Conservation (phyloP, 371 early-diverging fungal species). For the Circinella umbellata region DNA sequence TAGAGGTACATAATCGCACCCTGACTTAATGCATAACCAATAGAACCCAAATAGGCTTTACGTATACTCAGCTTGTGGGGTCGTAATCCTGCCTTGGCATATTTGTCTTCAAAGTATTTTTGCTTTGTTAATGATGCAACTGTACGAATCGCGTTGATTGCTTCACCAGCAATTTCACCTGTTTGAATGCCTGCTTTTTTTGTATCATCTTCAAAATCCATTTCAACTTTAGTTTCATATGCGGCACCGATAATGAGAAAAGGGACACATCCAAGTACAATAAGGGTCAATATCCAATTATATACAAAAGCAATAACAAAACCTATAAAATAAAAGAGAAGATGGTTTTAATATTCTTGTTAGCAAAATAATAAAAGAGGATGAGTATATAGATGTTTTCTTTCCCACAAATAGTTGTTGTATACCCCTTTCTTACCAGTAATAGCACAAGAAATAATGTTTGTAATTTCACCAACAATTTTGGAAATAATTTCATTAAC, state of each 20-base stretch:
- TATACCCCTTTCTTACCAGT: constrained; percentile 28
- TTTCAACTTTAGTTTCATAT: constrained; percentile 24
- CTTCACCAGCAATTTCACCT: constrained; percentile 65
- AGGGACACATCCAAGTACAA: constrained; percentile 46
- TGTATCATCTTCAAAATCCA: constrained; percentile 49
- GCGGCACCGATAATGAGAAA: constrained; percentile 33
- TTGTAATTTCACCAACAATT: constrained; percentile 59
- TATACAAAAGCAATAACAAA: constrained; percentile 38
- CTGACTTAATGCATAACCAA: constrained; percentile 69
- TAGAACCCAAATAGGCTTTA: constrained; percentile 55
- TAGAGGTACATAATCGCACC: constrained; percentile 62
- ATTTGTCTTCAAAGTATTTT: constrained; percentile 59
- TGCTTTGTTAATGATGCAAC: constrained; percentile 79
- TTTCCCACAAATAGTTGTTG: not conserved
- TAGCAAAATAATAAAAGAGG: not conserved
- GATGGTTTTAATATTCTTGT: no score
- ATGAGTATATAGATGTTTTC: no score
- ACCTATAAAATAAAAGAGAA: no score
- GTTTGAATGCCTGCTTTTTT: constrained; percentile 59
- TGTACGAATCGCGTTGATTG: constrained; percentile 77
- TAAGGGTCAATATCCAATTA: constrained; percentile 56
- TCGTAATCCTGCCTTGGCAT: constrained; percentile 52
- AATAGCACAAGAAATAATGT: constrained; percentile 44
- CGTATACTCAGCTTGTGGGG: constrained; percentile 66
- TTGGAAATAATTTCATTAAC: constrained; percentile 67